A percentile compares a stretch with the other conserved stretches of the same genome.
Evolutionary conservation across 441 rosid genomes (phyloP).

Genomic region (Pelargonium fulgidum): DNA sequence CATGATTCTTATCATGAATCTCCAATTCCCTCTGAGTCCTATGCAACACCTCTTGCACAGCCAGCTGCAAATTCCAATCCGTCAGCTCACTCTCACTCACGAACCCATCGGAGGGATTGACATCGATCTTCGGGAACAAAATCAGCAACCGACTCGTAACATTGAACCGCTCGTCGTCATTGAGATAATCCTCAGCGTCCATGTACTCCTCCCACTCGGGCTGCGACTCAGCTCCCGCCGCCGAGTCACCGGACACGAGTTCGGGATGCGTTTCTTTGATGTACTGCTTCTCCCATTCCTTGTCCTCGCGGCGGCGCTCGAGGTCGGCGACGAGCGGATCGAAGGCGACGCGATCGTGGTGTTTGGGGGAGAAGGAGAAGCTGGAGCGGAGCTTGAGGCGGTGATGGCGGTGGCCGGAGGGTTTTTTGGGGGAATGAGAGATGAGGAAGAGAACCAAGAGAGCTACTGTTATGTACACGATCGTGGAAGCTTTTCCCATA

Average conservation of each 20-base stretch:
- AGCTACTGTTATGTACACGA: constrained; percentile 55
- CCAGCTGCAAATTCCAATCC: constrained; percentile 70
- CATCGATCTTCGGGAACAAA: constrained; percentile 88
- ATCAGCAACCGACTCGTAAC: constrained; percentile 65
- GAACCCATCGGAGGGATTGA: constrained; percentile 63
- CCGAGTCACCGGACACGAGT: constrained; percentile 31
- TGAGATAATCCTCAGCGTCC: constrained; percentile 90
- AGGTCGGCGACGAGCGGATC: constrained; percentile 86
- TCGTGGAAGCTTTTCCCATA: constrained; percentile 53
- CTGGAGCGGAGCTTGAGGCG: constrained; percentile 69
- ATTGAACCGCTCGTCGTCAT: constrained; percentile 75
- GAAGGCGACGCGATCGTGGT: constrained; percentile 55
- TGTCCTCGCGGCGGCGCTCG: constrained; percentile 83
- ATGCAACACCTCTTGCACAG: constrained; percentile 64
- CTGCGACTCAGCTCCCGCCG: constrained; percentile 76
- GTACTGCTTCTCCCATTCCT: constrained; percentile 71
- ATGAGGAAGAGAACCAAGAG: constrained; percentile 55
- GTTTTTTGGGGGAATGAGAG: constrained; percentile 54
- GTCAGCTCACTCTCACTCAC: constrained; percentile 73
- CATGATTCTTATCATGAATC: constrained; percentile 76
- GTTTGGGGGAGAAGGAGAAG: constrained; percentile 46
- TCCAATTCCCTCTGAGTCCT: constrained; percentile 84
- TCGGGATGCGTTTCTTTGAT: constrained; percentile 62
- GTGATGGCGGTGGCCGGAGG: constrained; percentile 31
- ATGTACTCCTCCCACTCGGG: constrained; percentile 97